Conservation (phyloP, 805 yeast genomes). For the Candida parachauliodes region DNA sequence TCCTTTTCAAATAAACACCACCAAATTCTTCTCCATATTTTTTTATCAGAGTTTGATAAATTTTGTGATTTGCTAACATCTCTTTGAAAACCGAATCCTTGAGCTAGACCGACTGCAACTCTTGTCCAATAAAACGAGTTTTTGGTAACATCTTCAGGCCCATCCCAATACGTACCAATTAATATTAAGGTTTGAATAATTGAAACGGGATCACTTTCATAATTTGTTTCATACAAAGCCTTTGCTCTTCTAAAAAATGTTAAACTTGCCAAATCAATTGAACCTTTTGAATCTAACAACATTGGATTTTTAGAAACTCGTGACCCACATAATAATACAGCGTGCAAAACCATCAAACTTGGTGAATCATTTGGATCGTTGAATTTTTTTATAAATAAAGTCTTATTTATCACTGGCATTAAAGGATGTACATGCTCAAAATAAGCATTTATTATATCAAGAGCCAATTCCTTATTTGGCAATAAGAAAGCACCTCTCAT, state of each 20-base stretch:
- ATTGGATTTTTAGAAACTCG: slow-evolving; percentile 55
- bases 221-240: slow-evolving; percentile 66
- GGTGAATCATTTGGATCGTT: slow-evolving; percentile 58
- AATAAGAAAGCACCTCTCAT: slow-evolving; percentile 67
- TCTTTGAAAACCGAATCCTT: slow-evolving; percentile 73
- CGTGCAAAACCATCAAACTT: slow-evolving; percentile 61
- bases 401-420: slow-evolving; percentile 64
- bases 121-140: slow-evolving; percentile 69
- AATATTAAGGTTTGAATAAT: slow-evolving; percentile 60
- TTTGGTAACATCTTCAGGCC: slow-evolving; percentile 64
- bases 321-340: slow-evolving; percentile 67
- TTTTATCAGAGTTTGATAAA: slow-evolving; percentile 37
- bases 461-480: slow-evolving; percentile 57
- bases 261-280: slow-evolving; percentile 48
- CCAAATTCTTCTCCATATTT: slow-evolving; percentile 66
- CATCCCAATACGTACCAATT: slow-evolving; percentile 70
- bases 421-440: slow-evolving; percentile 65
- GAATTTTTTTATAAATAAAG: slow-evolving; percentile 54
- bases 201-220: slow-evolving; percentile 61
- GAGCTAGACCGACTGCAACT: slow-evolving; percentile 66
- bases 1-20: slow-evolving; percentile 76
- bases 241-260: slow-evolving; percentile 67
- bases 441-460: slow-evolving; percentile 57
- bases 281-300: slow-evolving; percentile 46
- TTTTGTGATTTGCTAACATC: slow-evolving; percentile 41